phyloP scores from a whole-genome alignment of 78 protist genomes.

The Bigelowiella natans region DNA sequence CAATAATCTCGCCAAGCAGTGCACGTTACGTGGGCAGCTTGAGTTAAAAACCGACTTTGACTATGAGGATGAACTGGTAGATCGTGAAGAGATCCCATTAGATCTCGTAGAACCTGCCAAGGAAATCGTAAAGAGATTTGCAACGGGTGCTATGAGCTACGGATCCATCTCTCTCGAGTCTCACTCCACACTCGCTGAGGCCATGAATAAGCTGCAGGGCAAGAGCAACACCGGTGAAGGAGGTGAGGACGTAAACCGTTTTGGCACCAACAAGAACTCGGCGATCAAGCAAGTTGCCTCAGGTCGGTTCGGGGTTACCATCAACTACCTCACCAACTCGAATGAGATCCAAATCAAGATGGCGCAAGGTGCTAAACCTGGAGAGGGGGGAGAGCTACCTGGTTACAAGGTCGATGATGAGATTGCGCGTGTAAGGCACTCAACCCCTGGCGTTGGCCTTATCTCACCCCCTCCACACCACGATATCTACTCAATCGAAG shows the following conservation, averaged over 20 bases:
- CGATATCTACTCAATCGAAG: slow-evolving; percentile 88
- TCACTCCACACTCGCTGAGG: slow-evolving; percentile 60
- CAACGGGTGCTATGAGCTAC: slow-evolving; percentile 73
- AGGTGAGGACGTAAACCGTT: slow-evolving; percentile 63
- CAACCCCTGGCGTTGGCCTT: slow-evolving; percentile 72
- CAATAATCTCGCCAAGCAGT: neutral
- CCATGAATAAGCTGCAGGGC: slow-evolving; percentile 67
- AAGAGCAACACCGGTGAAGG: slow-evolving; percentile 79
- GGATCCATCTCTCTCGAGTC: slow-evolving; percentile 64
- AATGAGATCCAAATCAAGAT: slow-evolving; percentile 76
- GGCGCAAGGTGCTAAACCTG: slow-evolving; percentile 88
- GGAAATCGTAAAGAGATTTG: slow-evolving; percentile 60
- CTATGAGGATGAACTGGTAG: neutral
- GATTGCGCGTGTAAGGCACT: slow-evolving; percentile 59
- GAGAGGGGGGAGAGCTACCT: slow-evolving; percentile 78
- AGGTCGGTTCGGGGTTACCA: slow-evolving; percentile 82
- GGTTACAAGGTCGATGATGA: slow-evolving; percentile 48
- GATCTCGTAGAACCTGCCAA: slow-evolving; percentile 49
- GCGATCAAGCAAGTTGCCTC: slow-evolving; percentile 79
- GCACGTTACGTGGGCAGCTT: neutral
- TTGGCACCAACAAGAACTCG: slow-evolving; percentile 35
- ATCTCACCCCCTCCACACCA: slow-evolving; percentile 87
- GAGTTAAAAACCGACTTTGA: neutral
- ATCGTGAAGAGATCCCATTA: slow-evolving; percentile 13
- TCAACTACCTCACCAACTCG: slow-evolving; percentile 58